These are phyloP conservation scores for Davidsoniella virescens DNA, from an alignment of 2,329 filamentous ascomycete genomes.

Conservation along the genomic window DNA sequence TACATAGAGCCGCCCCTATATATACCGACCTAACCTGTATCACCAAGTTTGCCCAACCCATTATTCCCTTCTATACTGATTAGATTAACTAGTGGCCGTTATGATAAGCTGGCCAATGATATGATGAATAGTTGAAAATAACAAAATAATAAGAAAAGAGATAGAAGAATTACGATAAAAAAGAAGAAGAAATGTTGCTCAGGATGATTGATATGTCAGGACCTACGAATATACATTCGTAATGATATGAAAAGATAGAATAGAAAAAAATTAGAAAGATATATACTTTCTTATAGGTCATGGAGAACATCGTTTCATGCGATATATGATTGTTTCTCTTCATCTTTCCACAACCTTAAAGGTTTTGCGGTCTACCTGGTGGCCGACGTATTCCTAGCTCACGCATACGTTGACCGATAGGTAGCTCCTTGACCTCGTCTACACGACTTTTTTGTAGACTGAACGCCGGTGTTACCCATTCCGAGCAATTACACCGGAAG, in stretches of 20 bases:
- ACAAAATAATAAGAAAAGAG: neutral
- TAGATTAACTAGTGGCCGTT: no score
- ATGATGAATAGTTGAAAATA: neutral
- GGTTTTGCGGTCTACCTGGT: conserved; percentile 27
- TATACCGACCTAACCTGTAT: no score
- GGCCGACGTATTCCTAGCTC: conserved; percentile 38
- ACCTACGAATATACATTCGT: no score
- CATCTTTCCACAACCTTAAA: conserved; percentile 15
- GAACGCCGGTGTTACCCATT: conserved; percentile 84
- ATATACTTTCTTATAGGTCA: neutral
- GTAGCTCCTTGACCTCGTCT: conserved; percentile 42
- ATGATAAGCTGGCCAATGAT: no score
- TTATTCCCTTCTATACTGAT: no score
- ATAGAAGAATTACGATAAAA: neutral
- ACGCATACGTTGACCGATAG: conserved; percentile 13
- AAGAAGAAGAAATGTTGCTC: neutral
- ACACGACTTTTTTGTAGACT: conserved; percentile 68
- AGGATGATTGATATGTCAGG: no score
- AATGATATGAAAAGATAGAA: neutral
- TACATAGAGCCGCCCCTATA: no score
- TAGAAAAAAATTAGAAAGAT: neutral
- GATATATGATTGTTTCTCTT: neutral
- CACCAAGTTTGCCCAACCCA: no score
- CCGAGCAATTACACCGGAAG: conserved; percentile 76
- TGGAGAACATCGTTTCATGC: neutral